Evolutionary conservation across 1,139 yeast genomes (phyloP).

Genomic region (Debaryomycetaceae sp.): DNA sequence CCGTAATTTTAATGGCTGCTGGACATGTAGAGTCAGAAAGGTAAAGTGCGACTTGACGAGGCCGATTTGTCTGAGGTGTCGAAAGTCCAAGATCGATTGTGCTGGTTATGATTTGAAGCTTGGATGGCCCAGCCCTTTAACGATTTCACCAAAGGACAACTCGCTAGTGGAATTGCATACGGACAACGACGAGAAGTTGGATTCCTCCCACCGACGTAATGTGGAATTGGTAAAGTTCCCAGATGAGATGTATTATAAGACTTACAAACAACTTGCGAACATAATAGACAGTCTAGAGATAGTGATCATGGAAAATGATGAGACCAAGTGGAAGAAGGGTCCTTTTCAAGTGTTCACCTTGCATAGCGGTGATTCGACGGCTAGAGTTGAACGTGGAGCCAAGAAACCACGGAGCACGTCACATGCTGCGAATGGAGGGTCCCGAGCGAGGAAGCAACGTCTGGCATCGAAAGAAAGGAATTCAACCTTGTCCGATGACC

Average conservation of each 20-base stretch:
- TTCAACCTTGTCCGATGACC: neutral
- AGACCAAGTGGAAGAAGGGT: slow-evolving; percentile 18
- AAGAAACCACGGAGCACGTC: neutral
- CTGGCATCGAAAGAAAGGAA: too few species aligned
- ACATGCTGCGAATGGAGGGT: neutral
- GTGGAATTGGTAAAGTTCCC: slow-evolving; percentile 37
- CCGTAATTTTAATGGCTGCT: slow-evolving; percentile 49
- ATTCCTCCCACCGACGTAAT: slow-evolving; percentile 33
- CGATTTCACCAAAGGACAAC: slow-evolving; percentile 16
- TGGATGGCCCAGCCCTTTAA: slow-evolving; percentile 39
- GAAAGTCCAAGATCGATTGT: slow-evolving; percentile 37
- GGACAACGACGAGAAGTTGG: slow-evolving; percentile 17
- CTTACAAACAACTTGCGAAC: slow-evolving; percentile 26
- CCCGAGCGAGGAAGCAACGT: neutral
- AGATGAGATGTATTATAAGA: slow-evolving; percentile 25
- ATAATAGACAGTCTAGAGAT: slow-evolving; percentile 26
- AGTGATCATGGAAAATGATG: slow-evolving; percentile 2
- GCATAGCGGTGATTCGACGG: neutral
- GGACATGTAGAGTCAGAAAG: slow-evolving; percentile 50
- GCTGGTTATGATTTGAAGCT: slow-evolving; percentile 39
- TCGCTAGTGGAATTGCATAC: slow-evolving; percentile 17
- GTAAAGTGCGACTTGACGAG: slow-evolving; percentile 47
- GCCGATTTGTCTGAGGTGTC: slow-evolving; percentile 43
- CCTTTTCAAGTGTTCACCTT: slow-evolving; percentile 28
- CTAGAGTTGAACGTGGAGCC: neutral